A percentile compares a stretch with the other conserved stretches of the same genome.
These are phyloP conservation scores for Epichloe typhina DNA, from an alignment of 2,329 filamentous ascomycete genomes.

Conservation along the genomic window DNA sequence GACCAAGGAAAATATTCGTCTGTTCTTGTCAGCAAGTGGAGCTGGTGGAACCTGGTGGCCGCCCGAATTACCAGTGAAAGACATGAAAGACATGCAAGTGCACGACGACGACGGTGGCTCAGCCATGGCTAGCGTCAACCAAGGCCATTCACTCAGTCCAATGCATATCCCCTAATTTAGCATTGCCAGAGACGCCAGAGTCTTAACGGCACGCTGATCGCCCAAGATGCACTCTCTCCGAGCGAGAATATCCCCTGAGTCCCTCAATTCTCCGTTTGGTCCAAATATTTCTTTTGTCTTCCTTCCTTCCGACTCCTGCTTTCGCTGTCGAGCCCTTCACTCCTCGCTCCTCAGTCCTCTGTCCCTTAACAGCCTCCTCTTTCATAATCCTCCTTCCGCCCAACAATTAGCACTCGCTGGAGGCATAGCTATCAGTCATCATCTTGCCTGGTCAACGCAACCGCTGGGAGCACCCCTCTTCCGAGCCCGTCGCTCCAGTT, in stretches of 20 bases:
- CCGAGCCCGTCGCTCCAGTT: neutral
- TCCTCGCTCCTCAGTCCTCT: neutral
- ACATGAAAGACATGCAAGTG: too few species aligned
- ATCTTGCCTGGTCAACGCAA: neutral
- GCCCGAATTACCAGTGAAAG: too few species aligned
- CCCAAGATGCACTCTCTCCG: slow-evolving; percentile 1
- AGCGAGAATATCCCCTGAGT: slow-evolving; percentile 3
- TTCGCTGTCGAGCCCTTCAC: neutral
- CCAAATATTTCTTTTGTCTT: neutral
- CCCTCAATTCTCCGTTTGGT: neutral
- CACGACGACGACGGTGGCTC: too few species aligned
- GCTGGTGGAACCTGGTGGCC: too few species aligned
- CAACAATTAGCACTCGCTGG: neutral
- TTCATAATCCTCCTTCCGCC: neutral
- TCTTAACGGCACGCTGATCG: neutral
- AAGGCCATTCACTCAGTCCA: too few species aligned
- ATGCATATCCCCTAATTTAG: too few species aligned
- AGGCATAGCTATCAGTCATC: neutral
- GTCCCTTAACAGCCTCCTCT: neutral
- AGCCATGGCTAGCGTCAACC: too few species aligned
- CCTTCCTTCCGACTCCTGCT: neutral
- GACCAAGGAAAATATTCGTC: too few species aligned
- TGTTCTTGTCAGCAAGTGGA: too few species aligned
- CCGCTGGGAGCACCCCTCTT: slow-evolving; percentile 7
- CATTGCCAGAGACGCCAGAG: neutral